Percentiles rank a stretch among this genome's conserved stretches.
These are phyloP conservation scores for Ophiosphaerella herpotricha DNA, from an alignment of 2,329 filamentous ascomycete genomes.

Conservation along the genomic window DNA sequence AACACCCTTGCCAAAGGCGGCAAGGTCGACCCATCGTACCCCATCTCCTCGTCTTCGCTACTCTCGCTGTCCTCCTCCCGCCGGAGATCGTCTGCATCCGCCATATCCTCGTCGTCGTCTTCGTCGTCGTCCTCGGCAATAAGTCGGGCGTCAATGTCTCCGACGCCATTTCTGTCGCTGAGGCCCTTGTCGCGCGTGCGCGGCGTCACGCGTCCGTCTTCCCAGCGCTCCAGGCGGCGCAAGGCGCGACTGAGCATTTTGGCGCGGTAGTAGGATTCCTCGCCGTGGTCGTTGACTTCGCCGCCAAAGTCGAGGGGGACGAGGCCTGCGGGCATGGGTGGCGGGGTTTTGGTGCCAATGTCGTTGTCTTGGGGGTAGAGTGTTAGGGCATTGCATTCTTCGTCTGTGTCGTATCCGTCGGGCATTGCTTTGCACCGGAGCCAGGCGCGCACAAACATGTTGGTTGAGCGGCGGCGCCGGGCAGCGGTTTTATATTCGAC, in stretches of 20 bases:
- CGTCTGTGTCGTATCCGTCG: conserved; percentile 55
- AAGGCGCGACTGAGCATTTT: conserved; percentile 67
- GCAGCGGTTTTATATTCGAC: conserved; percentile 67
- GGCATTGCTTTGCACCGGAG: conserved; percentile 61
- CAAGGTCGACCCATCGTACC: conserved; percentile 25
- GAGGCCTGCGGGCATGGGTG: conserved; percentile 57
- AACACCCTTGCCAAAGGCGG: conserved; percentile 23
- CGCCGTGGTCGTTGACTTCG: conserved; percentile 76
- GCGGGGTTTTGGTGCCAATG: conserved; percentile 33
- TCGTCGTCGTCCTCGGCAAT: conserved; percentile 5
- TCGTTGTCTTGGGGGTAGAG: conserved; percentile 46
- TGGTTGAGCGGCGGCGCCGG: conserved; percentile 66
- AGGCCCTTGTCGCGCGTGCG: conserved; percentile 33
- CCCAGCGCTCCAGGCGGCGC: conserved; percentile 73
- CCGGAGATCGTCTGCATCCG: conserved; percentile 36
- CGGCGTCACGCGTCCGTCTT: conserved; percentile 43
- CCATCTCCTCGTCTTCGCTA: conserved; percentile 15
- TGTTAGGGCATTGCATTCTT: conserved; percentile 33
- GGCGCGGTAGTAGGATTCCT: conserved; percentile 70
- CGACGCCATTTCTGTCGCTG: conserved; percentile 4
- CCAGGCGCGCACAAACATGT: conserved; percentile 69
- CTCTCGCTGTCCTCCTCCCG: conserved; percentile 6
- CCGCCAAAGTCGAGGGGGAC: conserved; percentile 58
- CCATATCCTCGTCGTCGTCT: conserved; percentile 21
- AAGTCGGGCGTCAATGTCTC: not conserved